Percentiles rank a stretch among this genome's conserved stretches.
Evolutionary conservation across 495 filamentous ascomycete genomes (phyloP).

Genomic region (Tetracladium marchalianum): DNA sequence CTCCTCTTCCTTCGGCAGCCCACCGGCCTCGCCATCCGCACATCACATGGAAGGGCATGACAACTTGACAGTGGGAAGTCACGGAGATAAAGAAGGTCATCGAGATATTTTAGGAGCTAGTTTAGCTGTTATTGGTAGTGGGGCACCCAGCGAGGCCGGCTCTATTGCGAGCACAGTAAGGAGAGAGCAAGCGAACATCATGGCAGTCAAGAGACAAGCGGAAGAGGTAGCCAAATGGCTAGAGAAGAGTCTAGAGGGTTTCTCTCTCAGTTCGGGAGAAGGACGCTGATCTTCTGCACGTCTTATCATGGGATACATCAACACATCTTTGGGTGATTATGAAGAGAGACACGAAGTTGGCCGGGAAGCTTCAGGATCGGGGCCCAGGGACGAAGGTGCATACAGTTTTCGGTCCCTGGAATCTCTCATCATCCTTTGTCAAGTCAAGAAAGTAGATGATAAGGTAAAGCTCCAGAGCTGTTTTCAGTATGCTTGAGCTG

Average conservation of each 20-base stretch:
- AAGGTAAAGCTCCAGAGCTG: too few relatives aligned
- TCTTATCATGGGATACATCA: not conserved
- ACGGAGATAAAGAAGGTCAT: not conserved
- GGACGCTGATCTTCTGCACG: not conserved
- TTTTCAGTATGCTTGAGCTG: too few relatives aligned
- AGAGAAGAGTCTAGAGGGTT: conserved; percentile 15
- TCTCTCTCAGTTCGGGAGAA: conserved; percentile 12
- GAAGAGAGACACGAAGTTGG: not conserved
- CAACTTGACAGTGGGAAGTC: not conserved
- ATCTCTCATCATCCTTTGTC: too few relatives aligned
- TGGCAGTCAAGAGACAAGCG: conserved; percentile 14
- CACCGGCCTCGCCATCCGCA: conserved; percentile 6
- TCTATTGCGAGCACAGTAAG: conserved; percentile 13
- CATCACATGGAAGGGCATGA: not conserved
- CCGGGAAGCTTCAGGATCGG: not conserved
- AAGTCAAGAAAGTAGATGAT: too few relatives aligned
- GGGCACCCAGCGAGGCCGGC: conserved; percentile 11
- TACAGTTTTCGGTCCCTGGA: too few relatives aligned
- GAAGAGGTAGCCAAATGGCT: conserved; percentile 18
- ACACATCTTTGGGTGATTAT: not conserved
- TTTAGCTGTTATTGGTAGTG: conserved; percentile 3
- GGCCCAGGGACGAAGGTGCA: too few relatives aligned
- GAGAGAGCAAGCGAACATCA: conserved; percentile 6
- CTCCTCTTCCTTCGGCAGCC: not conserved
- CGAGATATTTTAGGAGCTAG: not conserved